Base-by-base conservation (phyloP, 805 yeast genomes). In the Metschnikowia shivogae region DNA sequence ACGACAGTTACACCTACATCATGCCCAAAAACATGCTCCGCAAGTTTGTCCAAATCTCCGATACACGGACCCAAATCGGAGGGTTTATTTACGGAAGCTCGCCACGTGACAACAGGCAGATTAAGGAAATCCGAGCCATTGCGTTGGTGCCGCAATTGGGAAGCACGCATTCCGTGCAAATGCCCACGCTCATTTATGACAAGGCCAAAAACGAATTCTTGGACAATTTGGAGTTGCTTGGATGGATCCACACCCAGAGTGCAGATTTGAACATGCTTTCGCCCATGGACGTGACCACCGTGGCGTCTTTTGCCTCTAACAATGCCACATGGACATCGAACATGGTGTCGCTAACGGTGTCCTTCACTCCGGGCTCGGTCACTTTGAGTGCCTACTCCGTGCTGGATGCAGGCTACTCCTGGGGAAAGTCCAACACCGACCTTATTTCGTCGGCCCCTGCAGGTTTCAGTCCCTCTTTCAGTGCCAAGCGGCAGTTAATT, bases 211-310 rank as follows among this genome's bases (percentile, higher is more conserved):
- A 56, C 24, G 63, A 50, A 1, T 47, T 45, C 14, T 53, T 67
- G 38, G 47, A 55, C 31, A 85, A 78, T 1, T 62, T 88, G 30
- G 90, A 89, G 57, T 77, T 93, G 5, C 63, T 93, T 13, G 99
- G 99, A 1, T 87, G 97, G 96, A 77, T 93, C n/a, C 97, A 92
- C 60, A 87, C 97, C 0, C 89, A 84, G 61, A 74, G 84, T 1
- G 78, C 77, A 14, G 96, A 86, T 32, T 52, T 74, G 5, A 76
- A 77, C 39, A 70, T 73, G 42, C 75, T 90, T 68, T 70, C 85
- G 5, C 81, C 96, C 0, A 65, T 74, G 30, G 97, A 92, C 52
- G 78, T 88, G 12, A 74, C 85, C 2, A 76, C 80, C 0, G 85
- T 82, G 44, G 69, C 81, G 4, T 64, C 56, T 34, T 58, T 74